phyloP scores from a whole-genome alignment of 345 rosid genomes.

The Schrenkiella parvula region DNA sequence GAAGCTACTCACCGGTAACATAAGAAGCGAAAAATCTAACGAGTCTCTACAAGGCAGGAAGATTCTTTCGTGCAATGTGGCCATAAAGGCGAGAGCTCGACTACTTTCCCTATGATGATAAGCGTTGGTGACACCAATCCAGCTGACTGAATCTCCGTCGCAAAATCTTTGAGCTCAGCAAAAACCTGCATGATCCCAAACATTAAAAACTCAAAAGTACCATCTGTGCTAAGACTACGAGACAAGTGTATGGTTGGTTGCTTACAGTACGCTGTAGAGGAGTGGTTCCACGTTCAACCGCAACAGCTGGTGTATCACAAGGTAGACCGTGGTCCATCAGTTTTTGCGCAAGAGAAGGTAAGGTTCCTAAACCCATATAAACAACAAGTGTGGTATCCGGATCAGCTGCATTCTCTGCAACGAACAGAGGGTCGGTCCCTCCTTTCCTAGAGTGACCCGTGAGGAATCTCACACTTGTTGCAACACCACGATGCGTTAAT shows the following conservation, averaged over 20 bases:
- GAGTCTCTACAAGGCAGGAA: slow-evolving; percentile 39
- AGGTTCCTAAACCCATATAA: slow-evolving; percentile 93
- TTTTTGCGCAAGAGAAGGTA: slow-evolving; percentile 77
- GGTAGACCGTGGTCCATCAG: slow-evolving; percentile 88
- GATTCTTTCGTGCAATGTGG: slow-evolving; percentile 42
- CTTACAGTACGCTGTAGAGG: slow-evolving; percentile 78
- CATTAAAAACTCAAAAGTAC: neutral
- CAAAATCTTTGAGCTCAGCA: slow-evolving; percentile 74
- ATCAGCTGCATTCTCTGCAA: slow-evolving; percentile 89
- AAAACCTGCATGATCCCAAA: slow-evolving; percentile 51
- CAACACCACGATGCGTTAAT: slow-evolving; percentile 85
- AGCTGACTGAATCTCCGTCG: slow-evolving; percentile 50
- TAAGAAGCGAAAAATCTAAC: slow-evolving; percentile 3
- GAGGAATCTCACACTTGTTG: slow-evolving; percentile 84
- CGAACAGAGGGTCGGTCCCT: slow-evolving; percentile 71
- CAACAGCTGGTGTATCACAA: slow-evolving; percentile 76
- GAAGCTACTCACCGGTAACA: neutral
- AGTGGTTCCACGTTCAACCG: slow-evolving; percentile 88
- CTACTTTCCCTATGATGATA: slow-evolving; percentile 84
- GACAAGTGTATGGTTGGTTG: neutral
- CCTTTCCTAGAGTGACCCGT: slow-evolving; percentile 96
- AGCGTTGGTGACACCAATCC: slow-evolving; percentile 77
- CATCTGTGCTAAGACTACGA: neutral
- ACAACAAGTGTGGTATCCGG: slow-evolving; percentile 89
- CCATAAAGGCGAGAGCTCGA: slow-evolving; percentile 86